Base-by-base conservation (phyloP, 2,329 filamentous ascomycete species). In the Monosporascus sp. region DNA sequence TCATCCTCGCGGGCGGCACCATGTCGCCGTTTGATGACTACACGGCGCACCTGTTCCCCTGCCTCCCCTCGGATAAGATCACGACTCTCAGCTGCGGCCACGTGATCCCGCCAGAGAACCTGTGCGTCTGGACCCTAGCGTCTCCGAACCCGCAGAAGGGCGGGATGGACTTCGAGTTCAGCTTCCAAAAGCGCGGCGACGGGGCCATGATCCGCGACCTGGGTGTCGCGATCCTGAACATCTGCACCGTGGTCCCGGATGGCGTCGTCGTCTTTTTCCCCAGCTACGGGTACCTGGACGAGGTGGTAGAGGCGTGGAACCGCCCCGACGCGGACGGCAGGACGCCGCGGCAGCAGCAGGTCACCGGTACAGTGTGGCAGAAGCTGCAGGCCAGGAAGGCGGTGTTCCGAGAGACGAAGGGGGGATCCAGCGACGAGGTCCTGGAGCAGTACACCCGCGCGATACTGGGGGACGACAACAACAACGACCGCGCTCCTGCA, bases 11-110 rank as follows among this genome's bases (percentile, higher is more conserved):
- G 0, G 94, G 94, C 54, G 94, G 94, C 22, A 99, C 94, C 26
- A 97, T 99, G 94, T 96, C 94, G 2, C 94, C 94, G 0, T 96
- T 97, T 75, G 82, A 87, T 24, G 94, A 97, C 72, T 99, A 96
- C 70, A 85, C 81, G 37, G 80, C 87, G 4, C 89, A 97, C 63
- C 78, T 99, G 0, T 94, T 99, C 57, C 89, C 93, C 0, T 87
- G 89, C 48, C 70, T 96, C 0, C 67, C 81, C 0, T 61, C 78
- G 1, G 70, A 75, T 0, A 83, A 83, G 53, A 80, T 97, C 45
- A 86, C 80, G 9, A 96, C 89, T 0, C 81, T 97, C 31, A 97
- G 91, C 60, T 99, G 93, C 67, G 92, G 91, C 0, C 94, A 99
- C 70, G 92, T 99, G 46, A 95, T 99, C 51, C 93, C 94, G 0